Base-by-base conservation (phyloP, 225 moss, liverwort and hornwort species). In the Marchantia polymorpha region DNA sequence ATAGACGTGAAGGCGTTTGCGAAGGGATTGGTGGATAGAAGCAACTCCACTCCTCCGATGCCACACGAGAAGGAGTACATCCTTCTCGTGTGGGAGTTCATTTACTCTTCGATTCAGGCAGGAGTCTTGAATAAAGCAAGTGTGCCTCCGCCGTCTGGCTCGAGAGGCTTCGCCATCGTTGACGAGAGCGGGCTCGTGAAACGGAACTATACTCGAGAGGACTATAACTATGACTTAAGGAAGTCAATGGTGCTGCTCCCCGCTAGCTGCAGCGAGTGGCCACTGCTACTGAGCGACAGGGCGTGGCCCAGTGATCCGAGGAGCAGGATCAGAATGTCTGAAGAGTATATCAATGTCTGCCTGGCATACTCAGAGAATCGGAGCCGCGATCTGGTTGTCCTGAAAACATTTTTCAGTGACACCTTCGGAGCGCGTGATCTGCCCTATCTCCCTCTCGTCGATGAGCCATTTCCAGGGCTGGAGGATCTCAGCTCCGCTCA, bases 241-340 rank as follows among this genome's bases (percentile, higher is more conserved):
- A 14, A n/a, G 16, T 10, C 74, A 19, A 1, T 49, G 51, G 30
- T 74, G 26, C 20, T 81, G 52, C 25, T 81, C 3, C 81, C 74
- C 14, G 64, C 63, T 9, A 14, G 39, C 7, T 63, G 74, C 64
- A 81, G 81, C 60, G 66, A 75, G 47, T 81, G 81, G 81, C 81
- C 81, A 17, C 25, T 39, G 53, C 53, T 81, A 26, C 27, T 81
- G 47, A 49, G 0, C 4, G 9, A 81, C 6, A 19, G 26, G 19
- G 20, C 25, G 0, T 25, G 72, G 29, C 6, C 10, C 19, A 4
- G 7, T 0, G 54, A 54, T 39, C 39, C 39, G 16, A 0, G 29
- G 0, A 31, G 39, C 10, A 39, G 71, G 19, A 54, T 81, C 17
- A 75, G 0, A 29, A 19, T 82, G 69, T 77, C 82, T 4, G 50